Conservation (phyloP, 768 basidiomycete species). For the Multifurca ochricompacta region DNA sequence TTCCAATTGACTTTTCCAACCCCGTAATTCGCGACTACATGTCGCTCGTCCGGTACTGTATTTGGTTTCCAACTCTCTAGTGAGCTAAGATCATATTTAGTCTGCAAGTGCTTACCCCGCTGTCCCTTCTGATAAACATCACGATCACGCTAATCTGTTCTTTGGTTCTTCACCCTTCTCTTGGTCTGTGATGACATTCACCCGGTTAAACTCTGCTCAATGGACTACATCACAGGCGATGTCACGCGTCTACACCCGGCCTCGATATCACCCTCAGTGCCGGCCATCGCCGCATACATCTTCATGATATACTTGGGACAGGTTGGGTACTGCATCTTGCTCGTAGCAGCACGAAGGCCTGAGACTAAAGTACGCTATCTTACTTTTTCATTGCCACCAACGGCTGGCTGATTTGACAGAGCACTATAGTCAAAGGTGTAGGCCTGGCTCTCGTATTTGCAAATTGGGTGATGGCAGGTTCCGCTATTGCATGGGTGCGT, state of each 20-base stretch:
- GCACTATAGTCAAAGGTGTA: conserved; percentile 68
- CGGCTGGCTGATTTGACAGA: conserved; percentile 31
- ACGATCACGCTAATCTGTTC: conserved; percentile 64
- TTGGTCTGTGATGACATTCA: conserved; percentile 32
- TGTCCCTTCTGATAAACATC: conserved; percentile 76
- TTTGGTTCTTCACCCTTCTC: conserved; percentile 55
- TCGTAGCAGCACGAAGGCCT: conserved; percentile 59
- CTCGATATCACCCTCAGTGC: conserved; percentile 59
- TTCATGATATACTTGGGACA: conserved; percentile 53
- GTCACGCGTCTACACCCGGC: conserved; percentile 53
- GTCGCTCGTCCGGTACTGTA: conserved; percentile 47
- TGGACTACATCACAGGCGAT: conserved; percentile 30
- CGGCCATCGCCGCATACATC: conserved; percentile 53
- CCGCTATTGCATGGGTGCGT: conserved; percentile 71
- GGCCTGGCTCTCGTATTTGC: conserved; percentile 68
- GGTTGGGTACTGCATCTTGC: conserved; percentile 76
- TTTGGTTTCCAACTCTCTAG: background rate
- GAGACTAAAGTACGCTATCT: conserved; percentile 66
- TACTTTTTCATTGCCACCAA: background rate
- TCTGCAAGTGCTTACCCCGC: conserved; percentile 81
- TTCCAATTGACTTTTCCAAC: conserved; percentile 51
- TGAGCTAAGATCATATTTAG: conserved; percentile 30
- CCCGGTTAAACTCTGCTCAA: background rate
- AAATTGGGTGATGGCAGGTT: conserved; percentile 74
- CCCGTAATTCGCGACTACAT: conserved; percentile 62